These are phyloP conservation scores for Chionographis japonica DNA, from an alignment of 106 monocot genomes.

Conservation along the genomic window DNA sequence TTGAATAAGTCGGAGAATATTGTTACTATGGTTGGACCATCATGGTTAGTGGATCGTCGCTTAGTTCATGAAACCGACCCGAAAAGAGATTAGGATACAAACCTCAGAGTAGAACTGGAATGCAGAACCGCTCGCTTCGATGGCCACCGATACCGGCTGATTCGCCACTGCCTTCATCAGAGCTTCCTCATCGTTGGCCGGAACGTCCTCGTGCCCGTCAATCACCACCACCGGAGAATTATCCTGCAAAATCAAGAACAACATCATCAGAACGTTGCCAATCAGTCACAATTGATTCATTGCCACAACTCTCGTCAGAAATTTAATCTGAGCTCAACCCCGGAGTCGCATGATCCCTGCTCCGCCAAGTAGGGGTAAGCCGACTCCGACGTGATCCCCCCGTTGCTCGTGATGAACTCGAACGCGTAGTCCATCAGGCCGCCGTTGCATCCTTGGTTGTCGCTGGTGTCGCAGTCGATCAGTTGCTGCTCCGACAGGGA, in stretches of 20 bases:
- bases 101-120: constrained; percentile 62
- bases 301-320: no score
- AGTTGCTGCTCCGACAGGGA: constrained; percentile 59
- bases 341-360: constrained; percentile 20
- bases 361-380: constrained; percentile 37
- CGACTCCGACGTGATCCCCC: constrained; percentile 33
- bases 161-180: constrained; percentile 50
- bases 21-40: not conserved
- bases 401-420: constrained; percentile 44
- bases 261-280: not conserved
- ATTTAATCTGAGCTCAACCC: constrained; percentile 1
- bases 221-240: constrained; percentile 19
- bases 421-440: constrained; percentile 51
- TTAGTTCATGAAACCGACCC: no score
- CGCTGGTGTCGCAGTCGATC: constrained; percentile 30
- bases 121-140: constrained; percentile 32
- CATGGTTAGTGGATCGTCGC: not conserved
- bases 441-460: constrained; percentile 38
- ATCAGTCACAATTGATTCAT: not conserved
- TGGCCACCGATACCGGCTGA: constrained; percentile 49
- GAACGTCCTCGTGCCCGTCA: constrained; percentile 44
- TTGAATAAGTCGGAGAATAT: no score
- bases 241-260: constrained; percentile 11
- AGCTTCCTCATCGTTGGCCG: constrained; percentile 32
- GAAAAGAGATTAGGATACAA: not conserved